phyloP scores from a whole-genome alignment of 495 filamentous ascomycete genomes.

The Penicillium cosmopolitanum region DNA sequence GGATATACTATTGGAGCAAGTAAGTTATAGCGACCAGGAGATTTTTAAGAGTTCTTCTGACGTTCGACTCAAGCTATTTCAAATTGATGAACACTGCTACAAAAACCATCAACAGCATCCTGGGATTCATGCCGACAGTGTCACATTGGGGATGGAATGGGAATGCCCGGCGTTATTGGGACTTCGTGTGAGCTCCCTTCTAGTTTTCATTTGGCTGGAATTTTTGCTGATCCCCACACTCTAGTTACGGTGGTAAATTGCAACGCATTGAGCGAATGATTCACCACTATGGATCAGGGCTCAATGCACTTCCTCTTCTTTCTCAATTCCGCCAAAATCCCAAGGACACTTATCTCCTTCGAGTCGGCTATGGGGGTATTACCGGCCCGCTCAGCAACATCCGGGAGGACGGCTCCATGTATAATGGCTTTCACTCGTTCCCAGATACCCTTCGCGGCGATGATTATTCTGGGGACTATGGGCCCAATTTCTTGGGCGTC shows the following conservation, averaged over 20 bases:
- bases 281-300: conserved; percentile 59
- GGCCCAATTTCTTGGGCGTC: conserved; percentile 51
- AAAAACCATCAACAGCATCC: conserved; percentile 53
- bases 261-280: conserved; percentile 56
- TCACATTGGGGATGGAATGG: conserved; percentile 60
- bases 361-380: conserved; percentile 52
- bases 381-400: conserved; percentile 55
- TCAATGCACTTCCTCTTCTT: conserved; percentile 55
- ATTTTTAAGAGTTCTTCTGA: background rate
- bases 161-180: conserved; percentile 58
- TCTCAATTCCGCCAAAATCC: conserved; percentile 45
- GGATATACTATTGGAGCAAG: conserved; percentile 56
- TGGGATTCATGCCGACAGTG: conserved; percentile 54
- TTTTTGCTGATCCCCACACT: background rate
- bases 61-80: conserved; percentile 41
- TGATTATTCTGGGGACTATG: conserved; percentile 56
- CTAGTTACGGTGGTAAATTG: conserved; percentile 48
- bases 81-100: conserved; percentile 38
- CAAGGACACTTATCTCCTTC: conserved; percentile 41
- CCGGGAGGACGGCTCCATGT: conserved; percentile 50
- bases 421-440: conserved; percentile 54
- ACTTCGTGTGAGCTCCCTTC: conserved; percentile 37
- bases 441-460: conserved; percentile 56
- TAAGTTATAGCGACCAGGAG: conserved; percentile 36
- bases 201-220: background rate